Evolutionary conservation across 176 grass and related monocot genomes (phyloP).

Genomic region (Panicum miliaceum): DNA sequence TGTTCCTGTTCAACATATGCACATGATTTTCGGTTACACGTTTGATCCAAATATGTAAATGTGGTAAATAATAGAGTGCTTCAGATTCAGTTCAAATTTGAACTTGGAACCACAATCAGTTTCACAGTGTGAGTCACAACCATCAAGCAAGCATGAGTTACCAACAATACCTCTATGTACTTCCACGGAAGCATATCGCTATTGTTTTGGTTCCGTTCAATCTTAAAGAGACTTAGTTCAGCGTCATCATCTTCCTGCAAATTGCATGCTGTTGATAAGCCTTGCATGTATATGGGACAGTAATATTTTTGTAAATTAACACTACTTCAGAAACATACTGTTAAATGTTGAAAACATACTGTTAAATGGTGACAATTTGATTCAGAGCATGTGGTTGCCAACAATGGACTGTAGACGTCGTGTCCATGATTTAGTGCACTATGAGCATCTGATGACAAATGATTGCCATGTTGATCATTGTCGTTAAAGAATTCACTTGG

Average conservation of each 20-base stretch:
- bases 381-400: conserved; percentile 28
- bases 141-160: conserved; percentile 10
- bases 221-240: conserved; percentile 47
- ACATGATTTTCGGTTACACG: conserved; percentile 26
- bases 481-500: conserved; percentile 54
- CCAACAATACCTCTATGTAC: conserved; percentile 53
- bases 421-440: conserved; percentile 34
- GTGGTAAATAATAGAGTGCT: conserved; percentile 25
- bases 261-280: conserved; percentile 26
- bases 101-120: conserved; percentile 25
- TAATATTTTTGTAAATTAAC: conserved; percentile 18
- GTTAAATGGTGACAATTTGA: conserved; percentile 31
- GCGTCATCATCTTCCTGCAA: conserved; percentile 62
- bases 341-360: conserved; percentile 43
- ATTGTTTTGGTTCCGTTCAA: conserved; percentile 41
- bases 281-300: not conserved
- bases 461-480: conserved; percentile 32
- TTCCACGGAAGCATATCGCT: conserved; percentile 34
- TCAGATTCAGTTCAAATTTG: conserved; percentile 35
- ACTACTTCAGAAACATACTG: conserved; percentile 1
- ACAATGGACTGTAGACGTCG: conserved; percentile 28
- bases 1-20: conserved; percentile 40
- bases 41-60: conserved; percentile 15
- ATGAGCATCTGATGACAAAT: conserved; percentile 17
- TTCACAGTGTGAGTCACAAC: conserved; percentile 36